Conservation (phyloP, 129 eudicot species). For the Ambrosia trifida region DNA sequence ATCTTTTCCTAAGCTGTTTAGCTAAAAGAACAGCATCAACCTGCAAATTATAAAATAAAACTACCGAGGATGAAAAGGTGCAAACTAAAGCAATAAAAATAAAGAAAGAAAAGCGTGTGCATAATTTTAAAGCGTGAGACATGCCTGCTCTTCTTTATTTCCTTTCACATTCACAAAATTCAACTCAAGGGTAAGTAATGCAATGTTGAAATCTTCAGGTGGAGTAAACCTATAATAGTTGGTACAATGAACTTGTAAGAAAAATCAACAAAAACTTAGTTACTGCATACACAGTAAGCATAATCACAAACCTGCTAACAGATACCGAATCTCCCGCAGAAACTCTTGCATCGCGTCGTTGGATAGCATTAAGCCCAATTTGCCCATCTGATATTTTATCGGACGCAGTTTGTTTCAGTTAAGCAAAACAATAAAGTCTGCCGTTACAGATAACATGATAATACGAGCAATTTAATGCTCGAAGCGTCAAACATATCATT, state of each 20-base stretch:
- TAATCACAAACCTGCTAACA: constrained; percentile 58
- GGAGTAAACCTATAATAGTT: constrained; percentile 59
- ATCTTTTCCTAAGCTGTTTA: constrained; percentile 66
- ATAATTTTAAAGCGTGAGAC: not conserved
- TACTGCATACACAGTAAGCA: constrained; percentile 11
- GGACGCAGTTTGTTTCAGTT: constrained; percentile 60
- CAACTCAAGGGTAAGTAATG: constrained; percentile 83
- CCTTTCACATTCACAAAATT: constrained; percentile 88
- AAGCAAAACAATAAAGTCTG: constrained; percentile 38
- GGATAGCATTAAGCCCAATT: constrained; percentile 83
- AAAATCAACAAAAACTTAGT: constrained; percentile 8
- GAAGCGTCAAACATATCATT: not conserved
- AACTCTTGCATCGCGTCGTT: constrained; percentile 80
- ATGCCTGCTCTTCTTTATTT: constrained; percentile 76
- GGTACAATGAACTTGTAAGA: not conserved
- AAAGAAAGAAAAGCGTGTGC: not conserved
- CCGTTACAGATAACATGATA: constrained; percentile 17
- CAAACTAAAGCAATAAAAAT: constrained; percentile 2
- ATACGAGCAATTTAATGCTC: not conserved
- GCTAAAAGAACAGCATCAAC: constrained; percentile 77
- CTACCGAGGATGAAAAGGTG: constrained; percentile 4
- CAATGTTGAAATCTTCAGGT: constrained; percentile 77
- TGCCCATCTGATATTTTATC: constrained; percentile 60
- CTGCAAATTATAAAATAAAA: constrained; percentile 35
- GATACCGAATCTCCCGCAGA: constrained; percentile 70